Evolutionary conservation across 2,329 filamentous ascomycete species (phyloP), one percentile per base, ranked within the genome.

Genomic region (Sordariomycetes sp.): DNA sequence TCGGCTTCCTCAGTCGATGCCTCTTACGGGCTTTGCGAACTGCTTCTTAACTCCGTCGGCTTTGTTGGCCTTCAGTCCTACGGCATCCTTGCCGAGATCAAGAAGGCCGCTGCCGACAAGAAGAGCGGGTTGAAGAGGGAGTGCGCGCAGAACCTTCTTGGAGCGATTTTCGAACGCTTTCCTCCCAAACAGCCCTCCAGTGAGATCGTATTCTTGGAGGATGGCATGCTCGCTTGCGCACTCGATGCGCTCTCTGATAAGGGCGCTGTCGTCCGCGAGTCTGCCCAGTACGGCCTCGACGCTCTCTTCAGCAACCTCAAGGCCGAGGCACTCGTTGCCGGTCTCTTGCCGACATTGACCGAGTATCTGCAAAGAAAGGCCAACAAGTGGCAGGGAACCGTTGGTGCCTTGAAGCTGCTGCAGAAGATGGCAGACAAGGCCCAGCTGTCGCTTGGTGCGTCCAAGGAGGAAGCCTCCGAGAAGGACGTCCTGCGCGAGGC

Each of bases 331-430:
- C 75, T 94, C 50, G 82, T 94, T 34, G 74, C 77, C 42, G 88
- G 84, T 15, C 72, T 98, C 27, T 67, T 98, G 33, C 87, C 92
- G 3, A 72, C 76, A 12, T 66, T 98, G 26, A 62, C 69, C 41
- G 61, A 70, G 34, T 96, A 96, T 56, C 70, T 98, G 20, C 68
- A 70, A 53, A 93, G 86, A 63, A 78, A 76, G 51, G 83, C 86
- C 12, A 88, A 86, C 45, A 98, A 98, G 64, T 98, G 92, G 92
- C 92, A 98, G 63, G 92, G 92, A 40, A 86, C 85, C 12, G 85
- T 95, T 34, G 88, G 83, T 40, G 92, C 86, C 30, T 82, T 82
- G 53, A 79, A 82, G 57, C 60, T 96, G 42, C 65, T 98, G 38
- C 87, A 92, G 55, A 86, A 80, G 59, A 94, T 96, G 82, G 92